phyloP scores from a whole-genome alignment of 2,329 filamentous ascomycete species.

The Fusarium globosum region DNA sequence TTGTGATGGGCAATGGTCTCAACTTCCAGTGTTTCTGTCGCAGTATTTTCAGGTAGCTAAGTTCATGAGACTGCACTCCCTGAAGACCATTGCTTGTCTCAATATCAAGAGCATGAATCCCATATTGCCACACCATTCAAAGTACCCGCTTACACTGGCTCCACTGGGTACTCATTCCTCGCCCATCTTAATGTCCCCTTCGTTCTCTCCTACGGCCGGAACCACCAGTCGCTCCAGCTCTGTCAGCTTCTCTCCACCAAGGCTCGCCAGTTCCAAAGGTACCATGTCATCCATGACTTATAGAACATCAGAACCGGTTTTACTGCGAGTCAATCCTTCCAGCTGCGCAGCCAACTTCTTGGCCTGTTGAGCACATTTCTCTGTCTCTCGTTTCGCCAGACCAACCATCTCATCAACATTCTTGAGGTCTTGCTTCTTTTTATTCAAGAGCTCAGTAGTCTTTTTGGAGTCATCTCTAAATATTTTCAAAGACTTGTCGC shows the following conservation, averaged over 20 bases:
- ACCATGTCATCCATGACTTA: neutral
- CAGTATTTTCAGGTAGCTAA: neutral
- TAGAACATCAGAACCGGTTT: neutral
- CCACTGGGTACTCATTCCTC: neutral
- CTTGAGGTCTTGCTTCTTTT: neutral
- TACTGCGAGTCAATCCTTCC: neutral
- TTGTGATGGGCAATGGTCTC: neutral
- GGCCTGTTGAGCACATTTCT: neutral
- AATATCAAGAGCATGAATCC: accelerated
- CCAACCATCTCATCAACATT: neutral
- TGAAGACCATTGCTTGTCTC: too few species aligned
- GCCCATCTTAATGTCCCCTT: accelerated
- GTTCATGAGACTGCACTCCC: neutral
- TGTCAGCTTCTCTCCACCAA: neutral
- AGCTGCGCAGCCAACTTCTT: neutral
- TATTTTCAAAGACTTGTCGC: neutral
- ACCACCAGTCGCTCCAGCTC: neutral
- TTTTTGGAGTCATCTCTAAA: neutral
- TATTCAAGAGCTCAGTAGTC: neutral
- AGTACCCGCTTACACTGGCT: neutral
- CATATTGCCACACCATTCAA: neutral
- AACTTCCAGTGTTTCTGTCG: accelerated
- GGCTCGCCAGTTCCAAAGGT: too few species aligned
- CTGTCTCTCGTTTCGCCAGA: neutral
- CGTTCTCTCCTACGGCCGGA: neutral